Evolutionary conservation across 495 filamentous ascomycete species (phyloP).

Genomic region (Penicillium dipodomyicola): DNA sequence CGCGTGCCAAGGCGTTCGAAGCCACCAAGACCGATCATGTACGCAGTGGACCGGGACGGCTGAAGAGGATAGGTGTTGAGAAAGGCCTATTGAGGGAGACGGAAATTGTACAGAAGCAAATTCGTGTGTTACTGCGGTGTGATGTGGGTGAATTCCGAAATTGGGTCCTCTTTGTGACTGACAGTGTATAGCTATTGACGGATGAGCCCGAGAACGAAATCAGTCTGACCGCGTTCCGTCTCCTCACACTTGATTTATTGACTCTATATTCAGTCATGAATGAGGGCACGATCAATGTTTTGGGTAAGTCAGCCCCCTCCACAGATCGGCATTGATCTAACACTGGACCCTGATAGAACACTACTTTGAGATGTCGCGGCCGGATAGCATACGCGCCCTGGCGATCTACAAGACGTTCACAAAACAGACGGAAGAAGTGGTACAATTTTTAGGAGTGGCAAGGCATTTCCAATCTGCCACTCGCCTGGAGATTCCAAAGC

Average conservation of each 20-base stretch:
- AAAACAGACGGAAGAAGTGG: conserved; percentile 87
- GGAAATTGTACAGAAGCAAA: conserved; percentile 85
- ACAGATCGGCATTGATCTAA: conserved; percentile 17
- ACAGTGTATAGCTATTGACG: conserved; percentile 67
- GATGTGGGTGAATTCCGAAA: conserved; percentile 59
- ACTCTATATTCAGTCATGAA: conserved; percentile 94
- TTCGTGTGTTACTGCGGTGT: conserved; percentile 80
- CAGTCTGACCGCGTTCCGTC: conserved; percentile 88
- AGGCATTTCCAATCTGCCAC: conserved; percentile 89
- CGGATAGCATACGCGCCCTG: conserved; percentile 88
- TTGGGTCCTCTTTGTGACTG: conserved; percentile 24
- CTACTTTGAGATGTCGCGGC: conserved; percentile 96
- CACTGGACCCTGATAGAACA: conserved; percentile 59
- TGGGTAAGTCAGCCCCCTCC: conserved; percentile 60
- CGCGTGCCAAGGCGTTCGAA: conserved; percentile 76
- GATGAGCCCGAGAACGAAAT: conserved; percentile 96
- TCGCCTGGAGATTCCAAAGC: conserved; percentile 88
- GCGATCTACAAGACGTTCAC: conserved; percentile 92
- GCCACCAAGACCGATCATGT: conserved; percentile 90
- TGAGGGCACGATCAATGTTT: conserved; percentile 94
- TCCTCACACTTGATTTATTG: conserved; percentile 87
- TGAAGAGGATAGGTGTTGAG: conserved; percentile 85
- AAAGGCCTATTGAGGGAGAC: conserved; percentile 93
- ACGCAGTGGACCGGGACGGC: conserved; percentile 70
- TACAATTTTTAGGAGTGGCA: conserved; percentile 83